Conservation (phyloP, 2,329 filamentous ascomycete species). For the Zopfia rhizophila region DNA sequence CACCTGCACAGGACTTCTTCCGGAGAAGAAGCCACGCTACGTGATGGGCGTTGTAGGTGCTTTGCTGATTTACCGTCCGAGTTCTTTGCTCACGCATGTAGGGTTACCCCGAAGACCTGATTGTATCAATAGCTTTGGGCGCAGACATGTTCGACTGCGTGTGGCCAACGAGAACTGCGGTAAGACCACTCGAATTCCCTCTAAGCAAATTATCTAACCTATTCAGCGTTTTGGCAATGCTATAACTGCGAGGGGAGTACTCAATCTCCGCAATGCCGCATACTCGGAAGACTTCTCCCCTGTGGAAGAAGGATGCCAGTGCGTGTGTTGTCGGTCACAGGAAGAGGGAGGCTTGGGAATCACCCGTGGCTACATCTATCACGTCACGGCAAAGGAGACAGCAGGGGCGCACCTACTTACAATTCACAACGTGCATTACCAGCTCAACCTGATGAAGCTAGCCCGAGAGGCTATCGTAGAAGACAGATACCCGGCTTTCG, state of each 20-base stretch:
- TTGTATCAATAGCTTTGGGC: slow-evolving; percentile 91
- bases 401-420: slow-evolving; percentile 87
- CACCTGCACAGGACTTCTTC: slow-evolving; percentile 84
- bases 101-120: slow-evolving; percentile 94
- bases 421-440: slow-evolving; percentile 95
- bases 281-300: slow-evolving; percentile 85
- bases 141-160: slow-evolving; percentile 99
- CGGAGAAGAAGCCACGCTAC: slow-evolving; percentile 93
- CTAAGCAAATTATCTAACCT: slow-evolving; percentile 1
- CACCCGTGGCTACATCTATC: slow-evolving; percentile 89
- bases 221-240: slow-evolving; percentile 87
- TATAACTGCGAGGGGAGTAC: slow-evolving; percentile 80
- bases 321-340: slow-evolving; percentile 76
- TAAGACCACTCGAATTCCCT: slow-evolving; percentile 48
- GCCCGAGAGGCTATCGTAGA: slow-evolving; percentile 81
- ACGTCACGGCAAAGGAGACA: slow-evolving; percentile 93
- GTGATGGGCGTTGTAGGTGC: slow-evolving; percentile 88
- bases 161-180: slow-evolving; percentile 94
- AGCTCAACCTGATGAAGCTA: slow-evolving; percentile 82
- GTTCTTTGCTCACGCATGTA: slow-evolving; percentile 42
- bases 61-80: background rate
- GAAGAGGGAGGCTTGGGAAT: slow-evolving; percentile 79
- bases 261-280: slow-evolving; percentile 82
- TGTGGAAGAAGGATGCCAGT: slow-evolving; percentile 84
- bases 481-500: slow-evolving; percentile 81